A percentile compares a stretch with the other conserved stretches of the same genome.
phyloP scores from a whole-genome alignment of 257 asterid species.

The Agastache rugosa region DNA sequence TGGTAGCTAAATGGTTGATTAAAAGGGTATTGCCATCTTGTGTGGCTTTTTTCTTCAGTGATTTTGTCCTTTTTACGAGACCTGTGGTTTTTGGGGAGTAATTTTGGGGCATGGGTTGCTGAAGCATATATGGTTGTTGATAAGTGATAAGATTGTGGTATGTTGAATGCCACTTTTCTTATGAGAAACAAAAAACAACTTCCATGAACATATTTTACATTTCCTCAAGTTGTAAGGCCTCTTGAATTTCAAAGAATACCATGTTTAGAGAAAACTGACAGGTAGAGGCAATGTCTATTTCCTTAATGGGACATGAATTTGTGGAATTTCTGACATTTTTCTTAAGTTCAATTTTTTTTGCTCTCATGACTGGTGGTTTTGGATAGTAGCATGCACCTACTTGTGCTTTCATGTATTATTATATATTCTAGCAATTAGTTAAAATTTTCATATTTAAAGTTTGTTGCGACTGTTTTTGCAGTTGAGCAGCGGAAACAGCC shows the following conservation, averaged over 20 bases:
- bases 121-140: neutral
- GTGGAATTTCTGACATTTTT: neutral
- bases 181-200: too few relatives aligned
- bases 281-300: neutral
- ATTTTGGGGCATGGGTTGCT: neutral
- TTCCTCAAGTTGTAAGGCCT: slow-evolving; percentile 9
- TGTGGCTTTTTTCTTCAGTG: neutral
- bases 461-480: slow-evolving; percentile 42
- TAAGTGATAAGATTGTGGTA: neutral
- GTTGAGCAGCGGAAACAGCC: slow-evolving; percentile 96
- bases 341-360: neutral
- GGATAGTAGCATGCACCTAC: neutral
- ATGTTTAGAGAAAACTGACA: neutral
- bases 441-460: slow-evolving; percentile 1
- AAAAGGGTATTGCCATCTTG: neutral
- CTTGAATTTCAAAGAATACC: neutral
- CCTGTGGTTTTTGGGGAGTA: neutral
- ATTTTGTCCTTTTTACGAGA: neutral
- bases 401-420: neutral
- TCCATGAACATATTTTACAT: neutral
- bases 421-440: neutral
- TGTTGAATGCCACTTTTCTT: too few relatives aligned
- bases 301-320: neutral
- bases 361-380: neutral
- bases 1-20: neutral